Evolutionary conservation across 129 eudicot genomes (phyloP).

Genomic region (Artemisia annua): DNA sequence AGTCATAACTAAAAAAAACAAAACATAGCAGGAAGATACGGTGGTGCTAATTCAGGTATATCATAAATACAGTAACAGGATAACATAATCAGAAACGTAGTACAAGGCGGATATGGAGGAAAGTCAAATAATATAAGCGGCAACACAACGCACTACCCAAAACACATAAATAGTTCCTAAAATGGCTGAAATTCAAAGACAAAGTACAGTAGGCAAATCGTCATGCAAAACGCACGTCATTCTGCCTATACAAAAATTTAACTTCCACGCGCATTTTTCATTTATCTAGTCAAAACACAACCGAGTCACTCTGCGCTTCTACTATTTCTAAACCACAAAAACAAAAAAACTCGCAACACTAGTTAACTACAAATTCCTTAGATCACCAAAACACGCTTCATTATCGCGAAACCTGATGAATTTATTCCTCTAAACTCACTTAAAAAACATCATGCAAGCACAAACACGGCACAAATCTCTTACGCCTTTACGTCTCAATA

Average conservation of each 20-base stretch:
- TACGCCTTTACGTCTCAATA: no score
- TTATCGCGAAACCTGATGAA: not conserved
- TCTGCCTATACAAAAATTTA: not conserved
- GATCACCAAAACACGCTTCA: not conserved
- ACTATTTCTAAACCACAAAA: no score
- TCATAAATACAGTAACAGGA: no score
- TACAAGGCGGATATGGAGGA: not conserved
- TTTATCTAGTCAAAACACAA: not conserved
- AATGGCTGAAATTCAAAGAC: not conserved
- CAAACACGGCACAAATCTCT: no score
- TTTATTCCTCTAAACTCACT: no score
- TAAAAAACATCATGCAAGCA: no score
- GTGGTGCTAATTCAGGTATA: no score
- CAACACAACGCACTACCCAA: not conserved
- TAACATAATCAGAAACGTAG: no score
- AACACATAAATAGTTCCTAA: not conserved
- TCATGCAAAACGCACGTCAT: not conserved
- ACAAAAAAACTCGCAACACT: not conserved
- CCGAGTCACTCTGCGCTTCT: no score
- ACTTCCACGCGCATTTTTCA: not conserved
- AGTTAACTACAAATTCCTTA: not conserved
- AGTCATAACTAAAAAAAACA: not conserved
- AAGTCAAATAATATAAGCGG: no score
- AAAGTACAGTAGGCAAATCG: conserved; percentile 10
- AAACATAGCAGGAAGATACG: not conserved